These are phyloP conservation scores for Oryza punctata DNA, from an alignment of 176 grass and related monocot species.

Conservation along the genomic window DNA sequence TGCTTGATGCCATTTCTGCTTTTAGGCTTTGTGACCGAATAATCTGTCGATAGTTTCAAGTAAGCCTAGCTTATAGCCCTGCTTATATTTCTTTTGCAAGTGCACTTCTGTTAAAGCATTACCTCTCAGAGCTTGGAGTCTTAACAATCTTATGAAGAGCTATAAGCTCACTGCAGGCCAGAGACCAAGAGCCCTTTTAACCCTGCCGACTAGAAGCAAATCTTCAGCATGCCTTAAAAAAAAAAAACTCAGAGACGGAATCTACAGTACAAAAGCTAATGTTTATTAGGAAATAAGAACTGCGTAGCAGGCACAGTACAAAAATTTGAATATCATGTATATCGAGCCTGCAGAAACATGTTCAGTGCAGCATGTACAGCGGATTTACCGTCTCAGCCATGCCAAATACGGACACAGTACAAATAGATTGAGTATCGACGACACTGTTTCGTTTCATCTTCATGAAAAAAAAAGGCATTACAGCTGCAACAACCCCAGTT, in stretches of 20 bases:
- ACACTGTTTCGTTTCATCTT: neutral
- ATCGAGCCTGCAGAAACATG: neutral
- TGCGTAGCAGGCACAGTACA: too few relatives aligned
- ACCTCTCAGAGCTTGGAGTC: neutral
- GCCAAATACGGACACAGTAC: neutral
- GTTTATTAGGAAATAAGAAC: too few relatives aligned
- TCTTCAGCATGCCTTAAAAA: neutral
- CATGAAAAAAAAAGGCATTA: neutral
- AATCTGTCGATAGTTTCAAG: neutral
- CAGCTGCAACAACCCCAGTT: neutral
- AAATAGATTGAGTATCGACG: neutral
- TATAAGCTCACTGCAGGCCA: neutral
- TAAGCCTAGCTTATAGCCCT: neutral
- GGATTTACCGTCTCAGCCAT: neutral
- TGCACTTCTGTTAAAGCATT: neutral
- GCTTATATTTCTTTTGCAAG: neutral
- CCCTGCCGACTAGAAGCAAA: neutral
- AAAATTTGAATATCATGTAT: neutral
- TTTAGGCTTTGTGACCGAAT: neutral
- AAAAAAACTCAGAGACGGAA: neutral
- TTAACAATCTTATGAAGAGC: neutral
- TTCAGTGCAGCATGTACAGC: neutral
- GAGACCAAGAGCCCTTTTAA: neutral
- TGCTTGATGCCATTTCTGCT: neutral
- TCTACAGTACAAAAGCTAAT: too few relatives aligned